Evolutionary conservation across 2,329 filamentous ascomycete genomes (phyloP).

Genomic region (Sarocladiaceae sp.): DNA sequence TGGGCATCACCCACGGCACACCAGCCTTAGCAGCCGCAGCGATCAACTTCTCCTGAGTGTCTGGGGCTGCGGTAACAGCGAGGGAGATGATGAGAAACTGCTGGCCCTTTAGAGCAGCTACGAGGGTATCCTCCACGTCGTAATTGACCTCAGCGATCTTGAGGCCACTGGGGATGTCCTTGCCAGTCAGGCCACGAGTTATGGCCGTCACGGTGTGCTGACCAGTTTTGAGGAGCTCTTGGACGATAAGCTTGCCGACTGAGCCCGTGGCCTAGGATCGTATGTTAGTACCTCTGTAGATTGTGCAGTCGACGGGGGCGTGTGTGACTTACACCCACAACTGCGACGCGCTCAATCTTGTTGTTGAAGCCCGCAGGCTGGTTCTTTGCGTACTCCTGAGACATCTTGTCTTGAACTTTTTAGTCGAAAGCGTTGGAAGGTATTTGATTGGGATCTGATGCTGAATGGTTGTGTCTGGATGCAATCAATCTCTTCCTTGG

Average conservation of each 20-base stretch:
- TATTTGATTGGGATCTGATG: background rate
- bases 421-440: background rate
- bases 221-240: constrained; percentile 38
- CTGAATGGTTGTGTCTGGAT: background rate
- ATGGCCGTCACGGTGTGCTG: constrained; percentile 48
- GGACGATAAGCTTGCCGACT: constrained; percentile 33
- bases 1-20: constrained; percentile 47
- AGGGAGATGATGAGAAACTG: constrained; percentile 49
- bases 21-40: constrained; percentile 43
- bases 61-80: constrained; percentile 29
- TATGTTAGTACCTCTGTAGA: background rate
- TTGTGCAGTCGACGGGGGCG: background rate
- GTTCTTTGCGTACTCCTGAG: constrained; percentile 25
- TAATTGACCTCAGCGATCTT: constrained; percentile 36
- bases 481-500: too few relatives aligned
- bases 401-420: constrained; percentile 14
- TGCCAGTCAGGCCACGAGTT: constrained; percentile 37
- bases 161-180: constrained; percentile 37
- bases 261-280: constrained; percentile 30
- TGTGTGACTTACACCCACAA: constrained; percentile 37
- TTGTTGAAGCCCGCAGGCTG: constrained; percentile 33
- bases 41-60: constrained; percentile 38
- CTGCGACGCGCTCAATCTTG: constrained; percentile 35
- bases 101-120: constrained; percentile 43
- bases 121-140: constrained; percentile 32